Evolutionary conservation across 768 basidiomycete species (phyloP), one percentile per base, ranked within the genome.

Genomic region (Naganishia randhawae): DNA sequence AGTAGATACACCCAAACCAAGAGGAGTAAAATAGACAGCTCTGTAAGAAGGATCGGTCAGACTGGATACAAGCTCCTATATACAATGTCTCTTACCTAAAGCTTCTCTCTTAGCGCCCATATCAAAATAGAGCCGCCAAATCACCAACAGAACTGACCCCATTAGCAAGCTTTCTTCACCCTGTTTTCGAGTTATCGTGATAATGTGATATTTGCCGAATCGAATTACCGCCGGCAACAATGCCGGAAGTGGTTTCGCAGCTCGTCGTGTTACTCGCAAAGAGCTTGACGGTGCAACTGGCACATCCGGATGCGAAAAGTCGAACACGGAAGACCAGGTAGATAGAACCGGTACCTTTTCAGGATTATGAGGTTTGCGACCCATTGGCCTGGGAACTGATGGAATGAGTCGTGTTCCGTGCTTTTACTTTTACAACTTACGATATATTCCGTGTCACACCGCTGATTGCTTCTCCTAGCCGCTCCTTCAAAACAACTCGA

Each of bases 31-130:
- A 67, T 27, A 13, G 42, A 67, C 50, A 65, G 50, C 13, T 65
- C 64, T 52, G 29, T 35, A 29, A 53, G 6, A n/a, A 19, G 13
- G 27, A 32, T 25, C 7, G 39, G 9, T 41, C 25, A 32, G 5
- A 5, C 31, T 66, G n/a, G 50, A n/a, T 8, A 13, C 42, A 9
- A 25, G 19, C 45, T 2, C 8, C 37, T 50, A 29, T 1, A 11
- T 16, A 32, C 29, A 25, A n/a, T 27, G 7, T 41, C 6, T 0
- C 22, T 13, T 33, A 74, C 69, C 69, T 74, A 73, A 71, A 52
- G 74, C 77, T 25, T 75, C 76, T 14, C 75, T 75, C 22, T 66
- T 63, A 50, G 75, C 77, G 10, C 71, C 70, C 76, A 45, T 61
- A 22, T 61, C 37, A 16, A 19, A 27, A 3, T 41, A 22, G 1